phyloP scores from a whole-genome alignment of 1,139 yeast genomes.

The Pichia sp. region DNA sequence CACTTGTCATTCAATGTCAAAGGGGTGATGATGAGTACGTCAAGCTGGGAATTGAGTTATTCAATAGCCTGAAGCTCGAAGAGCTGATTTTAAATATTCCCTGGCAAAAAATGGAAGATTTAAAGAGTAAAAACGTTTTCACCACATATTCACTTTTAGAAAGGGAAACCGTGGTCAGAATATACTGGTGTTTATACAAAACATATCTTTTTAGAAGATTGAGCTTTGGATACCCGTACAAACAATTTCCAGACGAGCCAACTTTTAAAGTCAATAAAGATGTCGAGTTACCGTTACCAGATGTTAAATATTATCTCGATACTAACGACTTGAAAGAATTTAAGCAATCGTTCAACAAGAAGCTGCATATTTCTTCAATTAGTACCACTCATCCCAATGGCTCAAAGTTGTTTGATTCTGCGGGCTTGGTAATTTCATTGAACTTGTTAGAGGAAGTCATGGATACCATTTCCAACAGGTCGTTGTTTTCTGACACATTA shows the following conservation, averaged over 20 bases:
- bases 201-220: constrained; percentile 29
- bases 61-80: constrained; percentile 24
- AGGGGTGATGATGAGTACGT: constrained; percentile 24
- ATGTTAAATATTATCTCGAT: constrained; percentile 22
- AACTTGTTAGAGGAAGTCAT: constrained; percentile 27
- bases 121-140: constrained; percentile 12
- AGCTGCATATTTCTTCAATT: constrained; percentile 10
- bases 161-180: constrained; percentile 31
- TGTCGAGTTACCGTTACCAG: constrained; percentile 27
- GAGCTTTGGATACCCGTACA: constrained; percentile 34
- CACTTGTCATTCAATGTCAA: constrained; percentile 18
- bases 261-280: constrained; percentile 13
- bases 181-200: constrained; percentile 37
- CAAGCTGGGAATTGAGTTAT: constrained; percentile 20
- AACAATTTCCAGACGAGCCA: constrained; percentile 12
- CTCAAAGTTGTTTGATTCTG: constrained; percentile 13
- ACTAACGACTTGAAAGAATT: constrained; percentile 10
- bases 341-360: constrained; percentile 11
- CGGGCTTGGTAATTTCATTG: constrained; percentile 19
- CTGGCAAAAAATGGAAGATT: background rate
- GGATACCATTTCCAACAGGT: constrained; percentile 26
- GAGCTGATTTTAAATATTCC: background rate
- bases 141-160: constrained; percentile 29
- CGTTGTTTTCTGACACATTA: constrained; percentile 19
- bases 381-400: constrained; percentile 12